Evolutionary conservation across 2,329 filamentous ascomycete species (phyloP).

Genomic region (Mycosphaerella sp.): DNA sequence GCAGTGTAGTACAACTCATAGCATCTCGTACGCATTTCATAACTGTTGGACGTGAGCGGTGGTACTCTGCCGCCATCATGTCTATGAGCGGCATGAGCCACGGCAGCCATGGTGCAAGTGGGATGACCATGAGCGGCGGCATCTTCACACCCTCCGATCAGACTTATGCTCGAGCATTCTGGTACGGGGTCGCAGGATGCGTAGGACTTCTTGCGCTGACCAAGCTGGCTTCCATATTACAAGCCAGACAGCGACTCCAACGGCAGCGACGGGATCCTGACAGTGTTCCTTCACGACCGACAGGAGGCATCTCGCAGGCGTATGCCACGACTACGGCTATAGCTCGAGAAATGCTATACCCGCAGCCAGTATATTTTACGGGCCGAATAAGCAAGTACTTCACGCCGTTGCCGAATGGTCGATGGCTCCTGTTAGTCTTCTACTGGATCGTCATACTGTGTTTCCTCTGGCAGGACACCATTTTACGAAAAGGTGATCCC

Average conservation of each 20-base stretch:
- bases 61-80: background rate
- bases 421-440: conserved; percentile 26
- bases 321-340: conserved; percentile 28
- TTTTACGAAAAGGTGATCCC: conserved; percentile 24
- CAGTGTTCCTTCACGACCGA: conserved; percentile 25
- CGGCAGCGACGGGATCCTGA: conserved; percentile 9
- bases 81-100: conserved; percentile 18
- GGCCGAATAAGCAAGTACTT: conserved; percentile 30
- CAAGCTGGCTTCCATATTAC: conserved; percentile 14
- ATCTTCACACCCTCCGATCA: conserved; percentile 26
- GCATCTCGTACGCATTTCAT: background rate
- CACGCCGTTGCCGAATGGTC: conserved; percentile 30
- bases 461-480: conserved; percentile 30
- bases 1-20: too few species aligned
- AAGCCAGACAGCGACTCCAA: conserved; percentile 17
- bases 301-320: conserved; percentile 20
- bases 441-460: conserved; percentile 31
- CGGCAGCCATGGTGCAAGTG: conserved; percentile 22
- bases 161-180: conserved; percentile 26
- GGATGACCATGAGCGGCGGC: conserved; percentile 30
- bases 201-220: conserved; percentile 23
- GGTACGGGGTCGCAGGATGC: conserved; percentile 28
- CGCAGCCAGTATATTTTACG: conserved; percentile 30
- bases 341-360: conserved; percentile 26
- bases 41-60: background rate